Percentiles rank a stretch among this genome's conserved stretches.
These are phyloP conservation scores for Phyllosticta citriasiana DNA, from an alignment of 2,329 filamentous ascomycete species.

Conservation along the genomic window DNA sequence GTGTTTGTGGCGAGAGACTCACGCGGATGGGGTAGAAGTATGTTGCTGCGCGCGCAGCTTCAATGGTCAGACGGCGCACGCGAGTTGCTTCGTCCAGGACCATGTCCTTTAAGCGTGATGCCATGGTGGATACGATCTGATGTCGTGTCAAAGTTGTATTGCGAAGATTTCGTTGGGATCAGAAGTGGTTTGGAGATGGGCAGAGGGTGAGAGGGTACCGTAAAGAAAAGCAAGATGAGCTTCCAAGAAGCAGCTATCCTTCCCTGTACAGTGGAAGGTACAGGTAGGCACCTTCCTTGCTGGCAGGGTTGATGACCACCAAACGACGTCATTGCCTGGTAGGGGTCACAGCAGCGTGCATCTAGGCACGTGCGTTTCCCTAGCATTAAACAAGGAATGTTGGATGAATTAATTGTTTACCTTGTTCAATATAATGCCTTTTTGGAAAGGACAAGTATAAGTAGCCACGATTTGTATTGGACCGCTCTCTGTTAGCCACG, in stretches of 20 bases:
- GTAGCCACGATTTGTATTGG: too few relatives aligned
- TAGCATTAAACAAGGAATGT: neutral
- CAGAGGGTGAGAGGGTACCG: neutral
- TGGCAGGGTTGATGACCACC: neutral
- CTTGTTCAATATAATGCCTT: neutral
- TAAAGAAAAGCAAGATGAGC: neutral
- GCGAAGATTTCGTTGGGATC: too few relatives aligned
- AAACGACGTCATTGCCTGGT: neutral
- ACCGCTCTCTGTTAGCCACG: too few relatives aligned
- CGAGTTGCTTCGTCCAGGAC: conserved; percentile 61
- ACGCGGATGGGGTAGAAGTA: conserved; percentile 69
- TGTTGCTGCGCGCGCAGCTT: conserved; percentile 64
- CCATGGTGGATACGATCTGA: conserved; percentile 16
- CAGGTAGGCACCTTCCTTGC: neutral
- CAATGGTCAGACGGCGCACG: conserved; percentile 51
- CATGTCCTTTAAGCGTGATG: conserved; percentile 46
- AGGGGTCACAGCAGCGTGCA: too few relatives aligned
- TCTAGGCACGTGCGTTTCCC: neutral
- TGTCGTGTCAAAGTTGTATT: neutral
- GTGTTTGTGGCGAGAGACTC: neutral
- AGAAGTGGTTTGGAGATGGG: too few relatives aligned
- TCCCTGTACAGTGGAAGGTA: neutral
- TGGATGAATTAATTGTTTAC: neutral
- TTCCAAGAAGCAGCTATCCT: neutral
- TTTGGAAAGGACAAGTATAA: too few relatives aligned